Base-by-base conservation (phyloP, 148 eudicot genomes). In the Drosera capensis region DNA sequence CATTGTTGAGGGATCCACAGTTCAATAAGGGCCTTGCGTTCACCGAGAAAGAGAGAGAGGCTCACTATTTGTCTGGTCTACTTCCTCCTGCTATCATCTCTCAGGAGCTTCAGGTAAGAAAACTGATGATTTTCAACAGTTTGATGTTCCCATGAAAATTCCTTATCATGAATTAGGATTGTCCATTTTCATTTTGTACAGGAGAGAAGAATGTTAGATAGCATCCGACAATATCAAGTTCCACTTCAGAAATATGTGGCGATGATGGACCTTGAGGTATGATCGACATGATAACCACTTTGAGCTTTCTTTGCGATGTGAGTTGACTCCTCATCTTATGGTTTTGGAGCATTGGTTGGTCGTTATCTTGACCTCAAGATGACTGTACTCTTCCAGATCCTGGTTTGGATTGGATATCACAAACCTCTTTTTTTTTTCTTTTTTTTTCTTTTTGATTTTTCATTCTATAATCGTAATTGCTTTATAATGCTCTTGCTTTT, bases 21-120 rank as follows among this genome's bases (percentile, higher is more conserved):
- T 77, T 74, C 55, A 88, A 88, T 73, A 88, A 88, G 60, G 94
- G 86, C 34, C 85, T 87, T 38, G 79, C 96, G 3, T 83, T 83
- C 60, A 64, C 74, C 1, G 86, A 83, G 62, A 83, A 57, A 62
- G 97, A 88, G 62, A 78, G 97, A 49, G 92, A 83, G 53, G 66
- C 86, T 24, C 94, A 83, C 69, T 80, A 88, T 67, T 49, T 88
- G 57, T 66, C 77, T 15, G 97, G 97, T 41, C 92, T 88, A 59
- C 61, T 83, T 16, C 97, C 97, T 45, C 97, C 97, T 0, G 81
- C 54, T 14, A 66, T 71, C 45, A 13, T 47, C 23, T 56, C 57
- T 31, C 97, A 83, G 50, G 68, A 77, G 34, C 94, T 83, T 74
- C 96, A 87, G 86, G 96, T 82, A 57, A 9, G 37, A 31, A 48